These are phyloP conservation scores for Strigomonas culicis DNA, from an alignment of 208 protist species.

Conservation along the genomic window DNA sequence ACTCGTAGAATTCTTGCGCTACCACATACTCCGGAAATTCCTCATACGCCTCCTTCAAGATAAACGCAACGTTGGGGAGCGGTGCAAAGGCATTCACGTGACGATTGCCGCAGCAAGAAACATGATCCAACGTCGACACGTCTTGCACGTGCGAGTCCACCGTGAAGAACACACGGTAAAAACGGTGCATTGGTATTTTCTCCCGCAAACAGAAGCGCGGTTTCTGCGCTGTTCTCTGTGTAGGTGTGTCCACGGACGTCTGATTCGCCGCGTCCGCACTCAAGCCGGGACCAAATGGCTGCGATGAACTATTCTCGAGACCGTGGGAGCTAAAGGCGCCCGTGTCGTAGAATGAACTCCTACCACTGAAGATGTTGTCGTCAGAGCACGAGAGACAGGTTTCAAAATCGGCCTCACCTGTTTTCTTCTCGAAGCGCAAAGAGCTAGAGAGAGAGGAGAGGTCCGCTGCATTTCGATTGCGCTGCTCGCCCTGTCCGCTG, in stretches of 20 bases:
- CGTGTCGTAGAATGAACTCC: constrained; percentile 8
- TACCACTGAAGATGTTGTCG: background rate
- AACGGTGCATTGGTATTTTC: constrained; percentile 23
- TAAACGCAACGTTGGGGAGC: constrained; percentile 40
- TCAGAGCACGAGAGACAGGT: constrained; percentile 29
- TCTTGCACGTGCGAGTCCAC: constrained; percentile 33
- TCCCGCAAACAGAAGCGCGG: constrained; percentile 6
- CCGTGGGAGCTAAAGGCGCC: constrained; percentile 12
- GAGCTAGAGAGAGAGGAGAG: constrained; percentile 13
- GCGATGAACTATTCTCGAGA: constrained; percentile 11
- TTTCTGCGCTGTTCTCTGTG: background rate
- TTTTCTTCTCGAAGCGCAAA: background rate
- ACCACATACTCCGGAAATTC: constrained; percentile 30
- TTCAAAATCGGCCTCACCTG: constrained; percentile 23
- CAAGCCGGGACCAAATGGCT: background rate
- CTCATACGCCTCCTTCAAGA: constrained; percentile 24
- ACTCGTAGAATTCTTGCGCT: constrained; percentile 15
- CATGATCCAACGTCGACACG: background rate
- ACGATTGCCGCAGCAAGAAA: background rate
- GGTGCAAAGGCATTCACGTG: constrained; percentile 16
- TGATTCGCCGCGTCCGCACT: background rate
- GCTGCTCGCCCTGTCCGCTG: background rate
- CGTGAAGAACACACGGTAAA: constrained; percentile 44
- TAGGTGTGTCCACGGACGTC: background rate
- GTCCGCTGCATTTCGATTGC: no score